Percentiles rank a stretch among this genome's conserved stretches.
These are phyloP conservation scores for Verticillium klebahnii DNA, from an alignment of 2,329 filamentous ascomycete genomes.

Conservation along the genomic window DNA sequence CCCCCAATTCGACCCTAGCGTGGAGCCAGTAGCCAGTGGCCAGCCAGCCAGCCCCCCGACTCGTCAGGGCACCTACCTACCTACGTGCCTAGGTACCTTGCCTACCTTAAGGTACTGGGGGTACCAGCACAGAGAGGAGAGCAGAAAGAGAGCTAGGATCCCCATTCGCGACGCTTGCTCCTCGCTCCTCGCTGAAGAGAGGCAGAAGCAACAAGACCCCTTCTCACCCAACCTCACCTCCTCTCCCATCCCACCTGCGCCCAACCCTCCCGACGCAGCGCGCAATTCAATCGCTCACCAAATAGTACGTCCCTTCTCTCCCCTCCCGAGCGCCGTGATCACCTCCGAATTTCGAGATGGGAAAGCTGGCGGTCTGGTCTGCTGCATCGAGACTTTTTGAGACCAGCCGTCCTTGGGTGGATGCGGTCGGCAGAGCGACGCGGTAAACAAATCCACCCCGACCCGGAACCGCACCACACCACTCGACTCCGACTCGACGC, in stretches of 20 bases:
- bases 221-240: background rate
- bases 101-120: too few relatives aligned
- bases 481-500: constrained; percentile 7
- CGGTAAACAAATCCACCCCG: constrained; percentile 25
- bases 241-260: background rate
- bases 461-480: constrained; percentile 6
- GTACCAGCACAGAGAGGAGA: background rate
- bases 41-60: background rate
- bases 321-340: background rate
- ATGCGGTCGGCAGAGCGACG: constrained; percentile 15
- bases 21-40: too few relatives aligned
- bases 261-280: background rate
- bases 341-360: background rate
- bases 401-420: background rate
- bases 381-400: background rate
- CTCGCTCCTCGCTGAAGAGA: background rate
- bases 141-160: background rate
- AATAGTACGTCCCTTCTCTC: background rate
- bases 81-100: too few relatives aligned
- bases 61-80: background rate
- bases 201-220: background rate
- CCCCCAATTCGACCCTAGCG: background rate
- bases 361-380: background rate
- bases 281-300: background rate
- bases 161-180: background rate